Conservation (phyloP, 176 grass and related monocot species). For the Thalia dealbata region DNA sequence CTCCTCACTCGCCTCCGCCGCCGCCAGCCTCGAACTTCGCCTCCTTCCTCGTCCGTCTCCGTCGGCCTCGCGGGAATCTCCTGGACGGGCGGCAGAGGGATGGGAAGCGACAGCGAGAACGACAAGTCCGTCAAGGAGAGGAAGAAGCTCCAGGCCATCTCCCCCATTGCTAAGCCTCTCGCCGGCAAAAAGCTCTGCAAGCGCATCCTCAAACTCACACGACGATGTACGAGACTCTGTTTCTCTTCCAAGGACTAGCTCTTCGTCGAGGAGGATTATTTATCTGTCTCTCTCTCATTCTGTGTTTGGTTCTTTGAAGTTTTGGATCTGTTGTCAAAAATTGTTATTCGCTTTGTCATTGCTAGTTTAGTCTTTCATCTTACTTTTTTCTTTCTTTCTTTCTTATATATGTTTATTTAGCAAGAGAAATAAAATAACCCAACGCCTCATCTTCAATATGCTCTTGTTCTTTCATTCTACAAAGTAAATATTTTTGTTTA, state of each 20-base stretch:
- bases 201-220: slow-evolving; percentile 78
- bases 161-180: slow-evolving; percentile 76
- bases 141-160: slow-evolving; percentile 30
- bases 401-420: no score
- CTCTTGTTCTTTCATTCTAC: no score
- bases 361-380: no score
- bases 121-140: slow-evolving; percentile 28
- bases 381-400: no score
- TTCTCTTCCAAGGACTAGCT: not conserved
- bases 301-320: no score
- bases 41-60: not conserved
- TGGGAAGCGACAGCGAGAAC: slow-evolving; percentile 45
- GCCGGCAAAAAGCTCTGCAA: slow-evolving; percentile 74
- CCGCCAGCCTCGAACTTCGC: not conserved
- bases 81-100: not conserved
- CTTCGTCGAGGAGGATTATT: not conserved
- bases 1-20: not conserved
- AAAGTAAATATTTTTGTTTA: no score
- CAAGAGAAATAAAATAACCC: no score
- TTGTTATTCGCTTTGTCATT: no score
- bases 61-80: not conserved
- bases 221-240: slow-evolving; percentile 33
- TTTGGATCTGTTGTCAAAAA: no score
- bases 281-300: no score
- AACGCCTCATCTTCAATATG: no score